Base-by-base conservation (phyloP, 2,329 filamentous ascomycete species). In the Colletotrichum sp. region DNA sequence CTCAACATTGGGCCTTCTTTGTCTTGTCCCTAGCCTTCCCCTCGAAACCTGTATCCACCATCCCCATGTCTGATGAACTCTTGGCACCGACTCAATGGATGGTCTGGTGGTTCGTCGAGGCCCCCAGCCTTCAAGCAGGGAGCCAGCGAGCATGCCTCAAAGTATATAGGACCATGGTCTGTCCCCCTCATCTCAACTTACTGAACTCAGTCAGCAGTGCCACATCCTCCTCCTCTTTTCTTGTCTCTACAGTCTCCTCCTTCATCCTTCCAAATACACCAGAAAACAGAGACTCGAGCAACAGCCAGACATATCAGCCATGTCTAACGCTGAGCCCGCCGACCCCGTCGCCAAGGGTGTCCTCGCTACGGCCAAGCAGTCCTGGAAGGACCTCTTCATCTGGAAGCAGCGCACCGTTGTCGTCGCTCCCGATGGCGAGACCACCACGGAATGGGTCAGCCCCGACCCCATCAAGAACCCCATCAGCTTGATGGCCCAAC, bases 351-450 rank as follows among this genome's bases (percentile, higher is more conserved):
- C 92, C 38, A 91, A 90, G 82, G 93, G 93, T 55, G 87, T 90
- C 64, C 75, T 91, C 51, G 86, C 92, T 33, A 92, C 91, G 1
- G 91, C 91, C 13, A 92, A 90, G 79, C 93, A 94, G 80, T 86
- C 90, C 43, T 86, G 89, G 77, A 81, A 82, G 13, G 93, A 94
- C 78, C 88, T 94, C 73, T 93, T 94, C 85, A 88, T 87, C 78
- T 95, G 93, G 93, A 92, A 93, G 82, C 92, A 95, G 84, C 89
- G 93, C 73, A 91, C 94, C 13, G 89, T 93, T 51, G 87, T 93
- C 71, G 89, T 85, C 69, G 93, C 93, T 76, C 88, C 90, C 34
- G 86, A 88, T 78, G 92, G 92, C 72, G 92, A 95, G 81, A 88
- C 89, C 18, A 86, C 85, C 63, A 90, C 89, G 34, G 93, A 94